A percentile compares a stretch with the other conserved stretches of the same genome.
phyloP scores from a whole-genome alignment of 305 asterid genomes.

The Rubia peregrina region DNA sequence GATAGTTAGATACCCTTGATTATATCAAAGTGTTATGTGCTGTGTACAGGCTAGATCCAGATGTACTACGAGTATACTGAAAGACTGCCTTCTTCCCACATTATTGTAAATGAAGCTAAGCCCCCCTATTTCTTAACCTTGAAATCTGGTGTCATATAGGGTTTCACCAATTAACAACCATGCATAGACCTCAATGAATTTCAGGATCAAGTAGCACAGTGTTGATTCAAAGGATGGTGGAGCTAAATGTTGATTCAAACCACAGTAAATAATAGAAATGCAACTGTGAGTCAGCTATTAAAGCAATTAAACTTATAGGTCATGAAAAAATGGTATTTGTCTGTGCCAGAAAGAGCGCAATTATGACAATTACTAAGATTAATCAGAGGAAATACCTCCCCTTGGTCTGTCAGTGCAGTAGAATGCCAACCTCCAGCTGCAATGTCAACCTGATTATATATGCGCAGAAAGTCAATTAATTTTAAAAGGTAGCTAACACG shows the following conservation, averaged over 20 bases:
- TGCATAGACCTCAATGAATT: not conserved
- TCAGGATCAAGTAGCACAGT: not conserved
- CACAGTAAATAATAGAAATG: not conserved
- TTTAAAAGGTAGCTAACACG: not conserved
- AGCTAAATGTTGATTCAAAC: not conserved
- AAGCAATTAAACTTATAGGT: not conserved
- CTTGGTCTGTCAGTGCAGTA: constrained; percentile 86
- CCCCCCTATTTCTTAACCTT: not conserved
- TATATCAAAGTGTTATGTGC: not conserved
- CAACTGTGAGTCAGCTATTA: not conserved
- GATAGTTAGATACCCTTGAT: not conserved
- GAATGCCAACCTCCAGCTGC: constrained; percentile 99
- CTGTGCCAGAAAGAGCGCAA: not conserved
- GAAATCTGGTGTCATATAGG: not conserved
- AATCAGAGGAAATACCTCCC: constrained; percentile 54
- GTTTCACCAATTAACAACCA: not conserved
- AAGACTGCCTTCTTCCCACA: not conserved
- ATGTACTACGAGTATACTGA: not conserved
- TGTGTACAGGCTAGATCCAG: not conserved
- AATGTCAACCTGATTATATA: constrained; percentile 69
- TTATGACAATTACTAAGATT: constrained; percentile 1
- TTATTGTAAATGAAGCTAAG: not conserved
- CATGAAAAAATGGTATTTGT: not conserved
- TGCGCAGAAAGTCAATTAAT: constrained; percentile 13
- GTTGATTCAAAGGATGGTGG: not conserved